Conservation (phyloP, 2,329 filamentous ascomycete genomes). For the Emericellopsis atlantica region DNA sequence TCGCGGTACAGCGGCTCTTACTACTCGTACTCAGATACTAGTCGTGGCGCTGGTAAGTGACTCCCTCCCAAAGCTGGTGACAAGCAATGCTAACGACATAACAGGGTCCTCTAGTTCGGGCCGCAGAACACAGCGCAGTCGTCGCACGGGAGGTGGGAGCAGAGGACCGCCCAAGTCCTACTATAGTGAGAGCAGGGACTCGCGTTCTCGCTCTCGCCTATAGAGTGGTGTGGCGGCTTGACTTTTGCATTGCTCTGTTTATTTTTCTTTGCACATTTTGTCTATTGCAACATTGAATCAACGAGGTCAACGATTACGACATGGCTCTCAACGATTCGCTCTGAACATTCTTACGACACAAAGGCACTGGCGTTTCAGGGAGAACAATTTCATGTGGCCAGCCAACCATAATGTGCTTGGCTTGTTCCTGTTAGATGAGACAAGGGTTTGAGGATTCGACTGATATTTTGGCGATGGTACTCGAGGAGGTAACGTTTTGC, state of each 20-base stretch:
- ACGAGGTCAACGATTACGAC: not conserved
- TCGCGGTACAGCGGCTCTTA: constrained; percentile 40
- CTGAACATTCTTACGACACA: no score
- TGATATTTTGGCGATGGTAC: not conserved
- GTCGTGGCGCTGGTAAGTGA: constrained; percentile 32
- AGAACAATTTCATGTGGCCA: not conserved
- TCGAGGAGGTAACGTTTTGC: no score
- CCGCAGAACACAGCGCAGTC: constrained; percentile 18
- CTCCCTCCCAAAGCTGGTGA: not conserved
- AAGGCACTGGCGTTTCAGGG: not conserved
- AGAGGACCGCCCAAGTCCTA: constrained; percentile 15
- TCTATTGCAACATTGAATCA: not conserved
- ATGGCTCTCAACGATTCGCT: no score
- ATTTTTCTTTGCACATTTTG: not conserved
- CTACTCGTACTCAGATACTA: constrained; percentile 38
- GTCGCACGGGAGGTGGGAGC: constrained; percentile 17
- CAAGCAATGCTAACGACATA: constrained; percentile 1
- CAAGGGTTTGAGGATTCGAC: not conserved
- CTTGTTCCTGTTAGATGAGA: not conserved
- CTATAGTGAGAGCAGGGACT: constrained; percentile 10
- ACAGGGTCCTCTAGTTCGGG: constrained; percentile 11
- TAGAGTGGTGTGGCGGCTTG: not conserved
- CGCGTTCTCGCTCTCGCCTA: not conserved
- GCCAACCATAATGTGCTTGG: no score
- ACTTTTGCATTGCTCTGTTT: not conserved